Evolutionary conservation across 2,329 filamentous ascomycete species (phyloP), one percentile per base, ranked within the genome.

Genomic region (Lecanosticta acicola): DNA sequence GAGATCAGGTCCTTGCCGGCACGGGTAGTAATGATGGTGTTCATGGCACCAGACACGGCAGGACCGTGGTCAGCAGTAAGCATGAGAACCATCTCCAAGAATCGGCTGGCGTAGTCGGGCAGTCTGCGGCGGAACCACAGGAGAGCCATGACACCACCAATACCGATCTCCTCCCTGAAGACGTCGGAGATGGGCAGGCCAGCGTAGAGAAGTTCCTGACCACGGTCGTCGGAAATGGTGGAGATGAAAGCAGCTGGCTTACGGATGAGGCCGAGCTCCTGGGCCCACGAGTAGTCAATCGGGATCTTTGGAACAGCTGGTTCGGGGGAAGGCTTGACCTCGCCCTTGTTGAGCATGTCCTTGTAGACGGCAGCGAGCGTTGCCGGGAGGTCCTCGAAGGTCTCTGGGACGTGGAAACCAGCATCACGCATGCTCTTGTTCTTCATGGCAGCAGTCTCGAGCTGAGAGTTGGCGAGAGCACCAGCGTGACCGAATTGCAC

Each of bases 11-110:
- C 93, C 80, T 98, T 98, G 71, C 93, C 93, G 55, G 93, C 93
- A 86, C 93, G 87, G 50, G 93, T 98, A 54, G 93, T 98, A 70
- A 98, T 97, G 71, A 98, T 98, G 69, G 93, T 98, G 84, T 98
- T 98, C 93, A 98, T 98, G 71, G 93, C 93, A 80, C 93, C 93
- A 62, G 93, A 98, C 62, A 98, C 93, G 62, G 93, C 93, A 44
- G 93, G 93, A 73, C 93, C 93, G 83, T 98, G 93, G 68, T 98
- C 93, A 63, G 93, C 93, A 67, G 93, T 98, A 67, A 98, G 83
- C 93, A 98, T 98, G 71, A 98, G 91, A 58, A 98, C 93, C 93
- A 98, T 98, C 80, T 98, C 93, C 61, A 98, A 76, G 80, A 98
- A 98, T 76, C 94, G 94, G 80, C 88, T 94, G 66, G 93, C 93